Base-by-base conservation (phyloP, 345 rosid genomes). In the Salix udensis region DNA sequence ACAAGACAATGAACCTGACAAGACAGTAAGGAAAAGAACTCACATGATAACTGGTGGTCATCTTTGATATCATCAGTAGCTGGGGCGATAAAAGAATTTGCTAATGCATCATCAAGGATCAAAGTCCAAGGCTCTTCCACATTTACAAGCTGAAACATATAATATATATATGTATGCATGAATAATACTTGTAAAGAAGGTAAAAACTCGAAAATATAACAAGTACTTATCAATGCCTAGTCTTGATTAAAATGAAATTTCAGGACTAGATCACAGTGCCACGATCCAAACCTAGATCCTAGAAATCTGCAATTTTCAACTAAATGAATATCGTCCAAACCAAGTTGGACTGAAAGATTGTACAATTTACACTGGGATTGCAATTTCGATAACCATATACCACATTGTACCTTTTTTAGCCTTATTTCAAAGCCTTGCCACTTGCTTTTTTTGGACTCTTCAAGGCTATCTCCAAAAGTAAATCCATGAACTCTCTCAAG, bases 401-500 rank as follows among this genome's bases (percentile, higher is more conserved):
- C 50, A 30, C 16, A 9, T 4, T 4, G n/a, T 87, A 95, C 98
- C 98, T 93, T 88, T 55, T 55, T 86, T 52, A 95, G 84, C 77
- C 87, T 89, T 78, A 82, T 81, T 77, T 70, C 87, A 58, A 95
- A 95, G 67, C 91, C 94, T 81, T 77, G 88, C 98, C 98, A 95
- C 78, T 87, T 93, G 78, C 71, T 80, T 82, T 55, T 87, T 83
- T 86, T 91, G 65, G 64, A 26, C 70, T 89, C 97, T 26, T 86
- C 94, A 70, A 91, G 79, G 85, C 98, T 95, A 73, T 95, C 98
- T 74, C 98, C 98, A 77, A 93, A 95, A 39, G 98, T 89, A 82
- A 93, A 95, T 69, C 98, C 98, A 70, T 95, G 98, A 60, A 95
- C 90, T 82, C 97, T 91, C 78, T 92, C 98, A 55, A 95, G 91